Conservation (phyloP, 2,329 filamentous ascomycete genomes). For the Arachnomyces sp. region DNA sequence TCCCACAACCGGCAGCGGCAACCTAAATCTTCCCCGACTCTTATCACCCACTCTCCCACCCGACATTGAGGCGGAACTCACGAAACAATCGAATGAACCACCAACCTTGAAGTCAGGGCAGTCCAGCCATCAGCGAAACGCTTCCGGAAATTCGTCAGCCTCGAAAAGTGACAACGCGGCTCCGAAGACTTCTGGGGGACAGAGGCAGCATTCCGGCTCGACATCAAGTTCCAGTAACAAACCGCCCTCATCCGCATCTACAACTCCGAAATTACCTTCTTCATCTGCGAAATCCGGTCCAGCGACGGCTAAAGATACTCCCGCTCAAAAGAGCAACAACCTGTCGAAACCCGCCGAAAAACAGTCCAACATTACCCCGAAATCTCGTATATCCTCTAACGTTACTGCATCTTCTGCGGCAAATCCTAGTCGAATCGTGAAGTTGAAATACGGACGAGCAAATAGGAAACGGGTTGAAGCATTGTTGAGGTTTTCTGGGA, state of each 20-base stretch:
- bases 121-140: constrained; percentile 12
- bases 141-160: constrained; percentile 11
- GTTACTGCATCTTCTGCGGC: constrained; percentile 1
- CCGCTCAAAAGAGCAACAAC: no score
- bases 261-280: constrained; percentile 8
- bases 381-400: constrained; percentile 1
- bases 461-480: constrained; percentile 42
- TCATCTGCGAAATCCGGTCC: constrained; percentile 5
- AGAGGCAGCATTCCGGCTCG: constrained; percentile 14
- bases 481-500: constrained; percentile 37
- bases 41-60: constrained; percentile 53
- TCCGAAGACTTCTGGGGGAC: constrained; percentile 10
- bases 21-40: constrained; percentile 41
- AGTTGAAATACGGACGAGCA: constrained; percentile 45
- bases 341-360: no score
- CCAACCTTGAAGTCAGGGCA: constrained; percentile 4
- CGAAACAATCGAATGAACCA: constrained; percentile 32
- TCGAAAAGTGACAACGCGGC: constrained; percentile 17
- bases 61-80: constrained; percentile 48
- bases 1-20: constrained; percentile 21
- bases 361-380: neutral
- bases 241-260: constrained; percentile 1
- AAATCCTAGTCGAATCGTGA: constrained; percentile 36
- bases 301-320: no score
- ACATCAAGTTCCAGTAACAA: constrained; percentile 11